Percentiles rank a stretch among this genome's conserved stretches.
Conservation (phyloP, 495 filamentous ascomycete genomes). For the Aspergillus incahuasiensis region DNA sequence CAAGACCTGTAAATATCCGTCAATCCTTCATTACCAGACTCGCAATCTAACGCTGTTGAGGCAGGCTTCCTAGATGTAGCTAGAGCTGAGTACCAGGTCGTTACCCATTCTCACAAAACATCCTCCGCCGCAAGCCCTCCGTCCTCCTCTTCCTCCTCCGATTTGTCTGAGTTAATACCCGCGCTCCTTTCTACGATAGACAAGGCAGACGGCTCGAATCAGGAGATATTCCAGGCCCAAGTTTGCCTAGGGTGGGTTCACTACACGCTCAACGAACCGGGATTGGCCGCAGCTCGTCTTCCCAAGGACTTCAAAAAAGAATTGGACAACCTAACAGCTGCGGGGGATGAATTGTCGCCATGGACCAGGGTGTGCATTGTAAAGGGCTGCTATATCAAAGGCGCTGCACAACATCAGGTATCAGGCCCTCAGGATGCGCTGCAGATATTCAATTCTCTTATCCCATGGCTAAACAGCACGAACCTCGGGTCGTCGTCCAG, state of each 20-base stretch:
- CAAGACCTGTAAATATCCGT: constrained; percentile 60
- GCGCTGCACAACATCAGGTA: constrained; percentile 60
- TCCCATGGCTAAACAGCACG: constrained; percentile 52
- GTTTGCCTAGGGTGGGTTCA: constrained; percentile 81
- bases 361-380: constrained; percentile 79
- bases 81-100: constrained; percentile 63
- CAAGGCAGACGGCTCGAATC: constrained; percentile 46
- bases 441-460: constrained; percentile 56
- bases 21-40: constrained; percentile 17
- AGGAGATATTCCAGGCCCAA: constrained; percentile 75
- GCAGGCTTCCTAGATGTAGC: constrained; percentile 73
- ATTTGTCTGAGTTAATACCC: constrained; percentile 58
- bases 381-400: constrained; percentile 72
- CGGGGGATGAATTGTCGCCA: constrained; percentile 46
- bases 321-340: constrained; percentile 42
- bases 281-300: constrained; percentile 54
- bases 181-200: constrained; percentile 62
- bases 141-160: constrained; percentile 39
- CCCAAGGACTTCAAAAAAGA: constrained; percentile 56
- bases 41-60: constrained; percentile 8
- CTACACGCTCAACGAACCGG: constrained; percentile 66
- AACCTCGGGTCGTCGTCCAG: constrained; percentile 23
- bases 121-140: constrained; percentile 24
- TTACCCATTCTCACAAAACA: constrained; percentile 43
- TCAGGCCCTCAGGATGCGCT: constrained; percentile 52